Evolutionary conservation across 2,329 filamentous ascomycete species (phyloP).

Genomic region (Fusarium camptoceras): DNA sequence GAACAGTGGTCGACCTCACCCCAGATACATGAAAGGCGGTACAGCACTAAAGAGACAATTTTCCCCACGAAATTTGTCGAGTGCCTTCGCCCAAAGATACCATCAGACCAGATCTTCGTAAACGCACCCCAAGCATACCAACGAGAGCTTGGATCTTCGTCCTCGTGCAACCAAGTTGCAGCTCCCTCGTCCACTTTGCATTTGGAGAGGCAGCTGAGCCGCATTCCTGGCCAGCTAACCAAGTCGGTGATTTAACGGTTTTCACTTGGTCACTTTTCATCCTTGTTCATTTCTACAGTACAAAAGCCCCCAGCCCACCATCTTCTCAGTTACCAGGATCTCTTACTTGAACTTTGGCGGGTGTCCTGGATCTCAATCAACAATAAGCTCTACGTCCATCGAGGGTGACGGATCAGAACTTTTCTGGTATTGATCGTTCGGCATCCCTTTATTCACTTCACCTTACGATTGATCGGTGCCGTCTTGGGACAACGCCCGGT

Average conservation of each 20-base stretch:
- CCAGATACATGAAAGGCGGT: constrained; percentile 22
- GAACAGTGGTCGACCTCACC: constrained; percentile 25
- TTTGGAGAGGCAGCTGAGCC: constrained; percentile 41
- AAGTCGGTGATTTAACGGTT: constrained; percentile 21
- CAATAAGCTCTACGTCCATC: constrained; percentile 21
- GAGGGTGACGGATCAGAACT: neutral
- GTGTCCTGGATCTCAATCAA: constrained; percentile 19
- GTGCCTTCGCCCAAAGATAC: constrained; percentile 26
- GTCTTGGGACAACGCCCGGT: neutral
- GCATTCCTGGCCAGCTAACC: constrained; percentile 37
- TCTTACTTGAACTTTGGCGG: constrained; percentile 26
- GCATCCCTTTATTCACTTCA: neutral
- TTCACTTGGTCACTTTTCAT: constrained; percentile 13
- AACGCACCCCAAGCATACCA: constrained; percentile 39
- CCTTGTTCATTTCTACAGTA: constrained; percentile 42
- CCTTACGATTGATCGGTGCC: neutral
- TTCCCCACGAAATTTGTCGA: constrained; percentile 11
- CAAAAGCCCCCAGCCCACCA: constrained; percentile 46
- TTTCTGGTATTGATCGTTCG: neutral
- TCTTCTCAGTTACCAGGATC: constrained; percentile 23
- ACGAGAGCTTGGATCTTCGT: constrained; percentile 33
- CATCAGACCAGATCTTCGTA: constrained; percentile 33
- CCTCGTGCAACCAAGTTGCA: constrained; percentile 41
- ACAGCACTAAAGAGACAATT: constrained; percentile 27
- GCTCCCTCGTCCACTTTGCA: constrained; percentile 30